A percentile compares a stretch with the other conserved stretches of the same genome.
These are phyloP conservation scores for Aspergillus bridgeri DNA, from an alignment of 495 filamentous ascomycete genomes.

Conservation along the genomic window DNA sequence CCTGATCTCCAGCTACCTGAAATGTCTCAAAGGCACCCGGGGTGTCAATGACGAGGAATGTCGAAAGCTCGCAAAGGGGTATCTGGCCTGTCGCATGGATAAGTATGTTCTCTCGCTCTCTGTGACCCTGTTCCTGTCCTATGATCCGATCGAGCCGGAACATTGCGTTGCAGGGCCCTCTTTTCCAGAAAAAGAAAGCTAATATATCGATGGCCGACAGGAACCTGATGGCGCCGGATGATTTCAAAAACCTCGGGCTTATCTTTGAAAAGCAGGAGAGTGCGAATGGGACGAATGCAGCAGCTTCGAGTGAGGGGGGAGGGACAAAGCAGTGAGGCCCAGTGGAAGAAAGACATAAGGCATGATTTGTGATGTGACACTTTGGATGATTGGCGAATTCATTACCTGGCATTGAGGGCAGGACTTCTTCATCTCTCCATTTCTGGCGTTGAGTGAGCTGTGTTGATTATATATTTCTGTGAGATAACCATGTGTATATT, in stretches of 20 bases:
- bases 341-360: background rate
- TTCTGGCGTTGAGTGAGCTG: conserved; percentile 1
- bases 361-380: background rate
- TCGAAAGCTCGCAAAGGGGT: conserved; percentile 78
- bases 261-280: conserved; percentile 47
- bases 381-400: background rate
- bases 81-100: conserved; percentile 92
- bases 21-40: conserved; percentile 73
- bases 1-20: conserved; percentile 77
- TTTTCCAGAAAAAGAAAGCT: background rate
- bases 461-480: conserved; percentile 1
- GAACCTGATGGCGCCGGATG: conserved; percentile 92
- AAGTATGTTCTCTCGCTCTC: conserved; percentile 65
- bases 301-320: conserved; percentile 4
- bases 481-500: background rate
- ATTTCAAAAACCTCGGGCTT: conserved; percentile 89
- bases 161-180: background rate
- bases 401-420: background rate
- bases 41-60: conserved; percentile 86
- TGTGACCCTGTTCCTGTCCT: background rate
- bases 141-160: background rate
- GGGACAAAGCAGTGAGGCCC: background rate
- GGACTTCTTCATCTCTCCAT: background rate
- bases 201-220: conserved; percentile 36
- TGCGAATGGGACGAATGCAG: background rate